Evolutionary conservation across 306 rosid species (phyloP), one percentile per base, ranked within the genome.

Genomic region (Vigna reflexopilosa): DNA sequence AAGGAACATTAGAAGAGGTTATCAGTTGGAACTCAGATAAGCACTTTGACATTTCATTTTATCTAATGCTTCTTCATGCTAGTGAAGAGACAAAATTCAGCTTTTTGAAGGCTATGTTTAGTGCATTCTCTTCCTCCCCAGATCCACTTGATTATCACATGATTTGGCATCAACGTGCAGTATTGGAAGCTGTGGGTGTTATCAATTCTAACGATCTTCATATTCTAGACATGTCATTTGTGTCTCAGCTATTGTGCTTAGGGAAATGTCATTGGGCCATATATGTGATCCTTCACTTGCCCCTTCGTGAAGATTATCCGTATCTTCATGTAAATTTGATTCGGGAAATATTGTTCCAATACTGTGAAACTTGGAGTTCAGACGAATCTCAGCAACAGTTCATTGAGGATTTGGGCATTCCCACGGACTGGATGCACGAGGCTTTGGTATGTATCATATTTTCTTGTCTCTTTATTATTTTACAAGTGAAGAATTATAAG

Each of bases 201-300:
- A 92, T 92, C 81, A 85, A 69, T 76, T 87, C 93, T 68, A 86
- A 88, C 59, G 98, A 95, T 86, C 97, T 95, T 81, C 92, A 92
- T 86, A 85, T 89, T 86, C 90, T 95, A 85, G 98, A 95, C 87
- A 86, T 92, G 91, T 88, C 89, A 58, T 83, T 88, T 78, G 92
- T 95, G 77, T 89, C 98, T 62, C 98, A 95, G 85, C 82, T 95
- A 57, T 75, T 95, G 84, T 90, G 93, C 84, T 49, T 90, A 72
- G 97, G 97, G 70, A 82, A 92, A 87, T 92, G 91, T n/a, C 98
- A 95, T 66, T 95, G 98, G 98, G 98, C 98, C 73, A 87, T 95
- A 84, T 95, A 95, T 83, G 98, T 95, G 84, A 89, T 85, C 84
- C 98, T 95, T 82, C 98, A 95, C 86, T 77, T 92, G 90, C 86